Evolutionary conservation across 1,139 yeast genomes (phyloP), one percentile per base, ranked within the genome.

Genomic region (Magnusiomyces starmeri): DNA sequence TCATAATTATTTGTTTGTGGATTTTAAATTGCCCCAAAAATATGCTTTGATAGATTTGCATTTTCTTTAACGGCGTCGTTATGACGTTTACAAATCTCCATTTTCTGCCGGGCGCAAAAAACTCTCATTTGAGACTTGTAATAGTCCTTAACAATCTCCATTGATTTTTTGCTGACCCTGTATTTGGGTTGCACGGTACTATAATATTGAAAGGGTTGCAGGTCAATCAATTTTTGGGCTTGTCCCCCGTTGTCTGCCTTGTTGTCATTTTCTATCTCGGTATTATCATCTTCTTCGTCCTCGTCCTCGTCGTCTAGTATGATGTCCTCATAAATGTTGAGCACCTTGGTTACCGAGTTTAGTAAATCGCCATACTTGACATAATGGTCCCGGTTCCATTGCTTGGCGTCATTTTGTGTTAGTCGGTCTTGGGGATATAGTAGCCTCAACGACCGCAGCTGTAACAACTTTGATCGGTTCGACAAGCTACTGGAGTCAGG

Each of bases 341-440:
- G 29, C 21, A 45, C 42, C 41, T 45, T 45, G 9, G 34, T 32
- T 16, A 45, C 16, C 3, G 41, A 41, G 24, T 45, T 45, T 22
- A 45, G 14, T 32, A 45, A 18, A 22, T 45, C 48, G 24, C 48
- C 48, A 21, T 45, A 39, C 16, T 35, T 21, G 6, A 14, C 22
- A 25, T 45, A 45, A 21, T 22, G 16, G 29, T 22, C 21, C 24
- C 48, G 34, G 22, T 45, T 45, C 48, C 48, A 45, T 25, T 21
- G 40, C 21, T 25, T 21, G 12, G 34, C 20, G 29, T 45, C 48
- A 8, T 16, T 25, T 18, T 16, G 24, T 20, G 42, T 25, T 20
- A 34, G 24, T 8, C 18, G 32, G 9, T n/a, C 35, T 14, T 22
- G n/a, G 29, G 41, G 48, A 32, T 45, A 34, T 22, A 45, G 4